These are phyloP conservation scores for Scedosporium minutisporum DNA, from an alignment of 2,329 filamentous ascomycete species.

Conservation along the genomic window DNA sequence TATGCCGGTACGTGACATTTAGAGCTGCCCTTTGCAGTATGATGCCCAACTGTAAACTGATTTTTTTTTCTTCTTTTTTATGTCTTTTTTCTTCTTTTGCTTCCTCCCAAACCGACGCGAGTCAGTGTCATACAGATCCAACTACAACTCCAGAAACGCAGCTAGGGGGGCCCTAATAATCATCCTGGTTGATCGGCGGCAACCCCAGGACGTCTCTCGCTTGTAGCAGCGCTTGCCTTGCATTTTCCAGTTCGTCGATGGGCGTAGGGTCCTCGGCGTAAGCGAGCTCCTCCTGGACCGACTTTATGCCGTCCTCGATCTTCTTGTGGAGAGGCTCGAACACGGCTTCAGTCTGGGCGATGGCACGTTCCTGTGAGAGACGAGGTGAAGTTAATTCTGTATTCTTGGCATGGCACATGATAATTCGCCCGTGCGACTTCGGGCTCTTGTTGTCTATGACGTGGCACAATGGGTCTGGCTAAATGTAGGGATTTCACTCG, in stretches of 20 bases:
- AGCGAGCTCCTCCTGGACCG: slow-evolving; percentile 69
- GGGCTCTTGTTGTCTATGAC: background rate
- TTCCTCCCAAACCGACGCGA: background rate
- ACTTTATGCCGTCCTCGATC: slow-evolving; percentile 61
- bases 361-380: slow-evolving; percentile 56
- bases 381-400: slow-evolving; percentile 5
- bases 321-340: slow-evolving; percentile 63
- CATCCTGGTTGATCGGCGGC: background rate
- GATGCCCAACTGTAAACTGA: background rate
- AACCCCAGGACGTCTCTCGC: slow-evolving; percentile 28
- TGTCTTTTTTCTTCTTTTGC: background rate
- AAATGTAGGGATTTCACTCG: background rate
- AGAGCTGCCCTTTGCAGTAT: background rate
- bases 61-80: background rate
- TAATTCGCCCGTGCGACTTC: background rate
- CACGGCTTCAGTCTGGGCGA: slow-evolving; percentile 81
- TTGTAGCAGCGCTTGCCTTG: slow-evolving; percentile 41
- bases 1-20: background rate
- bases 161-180: background rate
- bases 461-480: background rate
- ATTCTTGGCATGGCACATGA: background rate
- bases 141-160: background rate
- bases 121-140: background rate
- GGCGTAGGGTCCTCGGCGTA: slow-evolving; percentile 37
- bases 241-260: slow-evolving; percentile 42